phyloP scores from a whole-genome alignment of 1,284 basidiomycete genomes.

The Malassezia equina region DNA sequence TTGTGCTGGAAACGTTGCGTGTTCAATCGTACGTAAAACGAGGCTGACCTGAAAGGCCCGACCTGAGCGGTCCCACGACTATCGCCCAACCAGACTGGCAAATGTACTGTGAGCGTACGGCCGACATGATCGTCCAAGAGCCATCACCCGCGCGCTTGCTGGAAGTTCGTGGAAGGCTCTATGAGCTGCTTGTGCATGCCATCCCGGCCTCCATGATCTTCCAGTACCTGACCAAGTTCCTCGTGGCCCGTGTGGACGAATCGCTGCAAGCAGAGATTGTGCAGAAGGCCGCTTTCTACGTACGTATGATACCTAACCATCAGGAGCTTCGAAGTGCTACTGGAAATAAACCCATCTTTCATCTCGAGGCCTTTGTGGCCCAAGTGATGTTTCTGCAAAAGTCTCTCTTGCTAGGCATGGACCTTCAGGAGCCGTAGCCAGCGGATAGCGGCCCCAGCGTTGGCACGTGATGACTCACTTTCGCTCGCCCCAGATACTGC shows the following conservation, averaged over 20 bases:
- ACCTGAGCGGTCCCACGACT: conserved; percentile 56
- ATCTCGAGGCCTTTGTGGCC: conserved; percentile 46
- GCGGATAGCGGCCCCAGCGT: background rate
- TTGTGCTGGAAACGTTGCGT: conserved; percentile 87
- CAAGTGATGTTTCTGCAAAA: conserved; percentile 46
- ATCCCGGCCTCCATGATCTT: conserved; percentile 69
- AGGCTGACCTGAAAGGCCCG: conserved; percentile 20
- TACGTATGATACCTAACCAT: conserved; percentile 49
- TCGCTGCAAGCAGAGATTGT: conserved; percentile 30
- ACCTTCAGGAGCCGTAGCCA: background rate
- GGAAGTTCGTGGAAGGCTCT: conserved; percentile 82
- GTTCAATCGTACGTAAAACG: conserved; percentile 53
- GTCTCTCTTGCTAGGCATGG: conserved; percentile 31
- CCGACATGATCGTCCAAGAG: conserved; percentile 82
- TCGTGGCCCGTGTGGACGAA: conserved; percentile 74
- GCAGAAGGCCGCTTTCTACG: conserved; percentile 71
- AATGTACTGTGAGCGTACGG: conserved; percentile 86
- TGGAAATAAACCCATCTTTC: conserved; percentile 43
- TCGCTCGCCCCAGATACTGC: background rate
- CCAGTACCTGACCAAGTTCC: conserved; percentile 57
- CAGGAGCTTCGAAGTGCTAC: conserved; percentile 52
- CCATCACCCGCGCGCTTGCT: conserved; percentile 84
- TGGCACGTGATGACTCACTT: conserved; percentile 1
- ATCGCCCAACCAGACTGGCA: conserved; percentile 96
- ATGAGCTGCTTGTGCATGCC: conserved; percentile 91